Evolutionary conservation across 2,329 filamentous ascomycete species (phyloP).

Genomic region (Mollisiaceae sp.): DNA sequence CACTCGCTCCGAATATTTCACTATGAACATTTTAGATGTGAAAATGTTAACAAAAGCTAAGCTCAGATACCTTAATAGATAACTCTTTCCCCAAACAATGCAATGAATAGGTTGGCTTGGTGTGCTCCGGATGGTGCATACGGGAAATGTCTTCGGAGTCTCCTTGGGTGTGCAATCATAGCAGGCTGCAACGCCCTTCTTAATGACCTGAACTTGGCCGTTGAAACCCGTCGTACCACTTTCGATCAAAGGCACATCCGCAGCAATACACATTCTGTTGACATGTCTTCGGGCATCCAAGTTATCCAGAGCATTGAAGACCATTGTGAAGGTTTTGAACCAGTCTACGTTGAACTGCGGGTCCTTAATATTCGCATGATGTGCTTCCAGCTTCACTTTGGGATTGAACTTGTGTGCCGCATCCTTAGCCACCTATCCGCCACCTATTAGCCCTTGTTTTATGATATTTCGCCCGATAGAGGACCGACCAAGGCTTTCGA

Average conservation of each 20-base stretch:
- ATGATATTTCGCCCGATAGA: not conserved
- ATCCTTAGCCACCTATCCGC: slow-evolving; percentile 81
- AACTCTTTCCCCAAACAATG: slow-evolving; percentile 98
- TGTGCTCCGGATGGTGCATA: slow-evolving; percentile 96
- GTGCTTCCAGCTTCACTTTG: slow-evolving; percentile 80
- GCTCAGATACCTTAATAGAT: slow-evolving; percentile 72
- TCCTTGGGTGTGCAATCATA: slow-evolving; percentile 95
- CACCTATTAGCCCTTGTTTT: slow-evolving; percentile 22
- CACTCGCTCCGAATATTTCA: slow-evolving; percentile 90
- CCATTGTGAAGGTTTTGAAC: slow-evolving; percentile 82
- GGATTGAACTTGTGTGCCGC: slow-evolving; percentile 91
- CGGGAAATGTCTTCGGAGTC: slow-evolving; percentile 88
- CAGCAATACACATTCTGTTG: slow-evolving; percentile 95
- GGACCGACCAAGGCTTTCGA: slow-evolving; percentile 82
- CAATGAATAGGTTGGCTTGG: slow-evolving; percentile 97
- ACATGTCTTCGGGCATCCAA: slow-evolving; percentile 92
- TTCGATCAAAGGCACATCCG: slow-evolving; percentile 88
- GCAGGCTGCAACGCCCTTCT: slow-evolving; percentile 88
- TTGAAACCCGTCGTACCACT: slow-evolving; percentile 98
- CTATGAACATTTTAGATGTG: slow-evolving; percentile 44
- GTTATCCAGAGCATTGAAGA: slow-evolving; percentile 98
- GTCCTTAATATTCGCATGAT: slow-evolving; percentile 97
- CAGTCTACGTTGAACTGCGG: slow-evolving; percentile 82
- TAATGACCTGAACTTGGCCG: slow-evolving; percentile 96
- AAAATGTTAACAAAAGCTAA: not conserved